Evolutionary conservation across 192 early-diverging fungal species (phyloP), one percentile per base, ranked within the genome.

Genomic region (Spizellomyces punctatus): DNA sequence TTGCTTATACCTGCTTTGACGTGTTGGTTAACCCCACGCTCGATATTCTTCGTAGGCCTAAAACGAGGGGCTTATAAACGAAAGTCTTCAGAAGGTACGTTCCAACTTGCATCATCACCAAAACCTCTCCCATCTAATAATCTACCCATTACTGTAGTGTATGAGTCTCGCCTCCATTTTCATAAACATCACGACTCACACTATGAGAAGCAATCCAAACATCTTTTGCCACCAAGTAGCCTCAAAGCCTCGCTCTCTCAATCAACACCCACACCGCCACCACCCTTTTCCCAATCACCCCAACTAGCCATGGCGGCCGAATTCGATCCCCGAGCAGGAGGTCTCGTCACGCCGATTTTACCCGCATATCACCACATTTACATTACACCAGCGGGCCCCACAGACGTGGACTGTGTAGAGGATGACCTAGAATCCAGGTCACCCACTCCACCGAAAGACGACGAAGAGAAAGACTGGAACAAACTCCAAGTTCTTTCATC

Each of bases 291-390:
- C 16, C 43, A 16, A 14, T 50, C 71, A 42, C 47, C 61, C 10
- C 71, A 72, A 50, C 49, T 72, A n/a, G 71, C 71, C 45, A 72
- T 72, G 71, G 71, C 71, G 0, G 71, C 71, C 48, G 71, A 72
- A 36, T 72, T 64, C 44, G 62, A 72, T 10, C 71, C 57, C 16
- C 71, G 62, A 16, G 47, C 71, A 17, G 44, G 68, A 17, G 68
- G 50, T 42, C 8, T 68, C 45, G 16, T 41, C 21, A 16, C 43
- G 42, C 22, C 8, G 1, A n/a, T 46, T 14, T 12, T 63, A 10
- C 62, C 50, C 45, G 62, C 60, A 14, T 72, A 72, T 42, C 71
- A 71, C 36, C 71, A 72, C 41, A 19, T 64, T 16, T 72, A 72
- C 71, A 72, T 71, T 16, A 60, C 58, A 6, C 59, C 69, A 8